These are phyloP conservation scores for Akanthomyces muscarius DNA, from an alignment of 2,329 filamentous ascomycete species.

Conservation along the genomic window DNA sequence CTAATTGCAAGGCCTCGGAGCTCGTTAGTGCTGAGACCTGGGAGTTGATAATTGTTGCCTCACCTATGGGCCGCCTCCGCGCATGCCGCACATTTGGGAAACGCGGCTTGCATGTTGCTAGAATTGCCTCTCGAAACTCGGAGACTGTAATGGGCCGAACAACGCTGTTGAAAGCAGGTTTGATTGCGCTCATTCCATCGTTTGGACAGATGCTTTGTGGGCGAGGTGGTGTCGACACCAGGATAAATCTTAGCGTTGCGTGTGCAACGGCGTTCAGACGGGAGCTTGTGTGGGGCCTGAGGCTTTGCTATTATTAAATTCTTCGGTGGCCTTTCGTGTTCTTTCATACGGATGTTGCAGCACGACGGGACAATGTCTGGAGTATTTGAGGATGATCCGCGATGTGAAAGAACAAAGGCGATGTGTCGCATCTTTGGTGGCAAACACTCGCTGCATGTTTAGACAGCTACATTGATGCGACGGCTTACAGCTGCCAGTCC, in stretches of 20 bases:
- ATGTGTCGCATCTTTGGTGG: not conserved
- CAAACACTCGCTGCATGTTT: not conserved
- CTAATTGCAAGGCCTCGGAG: slow-evolving; percentile 71
- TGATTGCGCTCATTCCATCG: slow-evolving; percentile 32
- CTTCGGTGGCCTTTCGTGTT: not conserved
- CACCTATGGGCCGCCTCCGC: slow-evolving; percentile 41
- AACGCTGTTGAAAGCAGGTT: slow-evolving; percentile 34
- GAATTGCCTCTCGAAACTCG: slow-evolving; percentile 46
- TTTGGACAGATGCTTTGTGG: not conserved
- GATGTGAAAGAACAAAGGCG: not conserved
- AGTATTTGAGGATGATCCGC: not conserved
- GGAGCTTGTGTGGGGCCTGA: slow-evolving; percentile 5
- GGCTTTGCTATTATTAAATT: not conserved
- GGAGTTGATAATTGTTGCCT: slow-evolving; percentile 16
- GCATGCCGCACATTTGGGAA: slow-evolving; percentile 39
- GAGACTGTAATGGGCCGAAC: slow-evolving; percentile 34
- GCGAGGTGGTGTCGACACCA: not conserved
- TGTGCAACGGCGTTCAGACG: not conserved
- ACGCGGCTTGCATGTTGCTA: slow-evolving; percentile 46
- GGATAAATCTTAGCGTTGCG: not conserved
- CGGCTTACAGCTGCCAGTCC: not conserved
- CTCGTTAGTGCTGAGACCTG: not conserved
- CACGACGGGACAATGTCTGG: not conserved
- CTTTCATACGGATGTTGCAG: not conserved
- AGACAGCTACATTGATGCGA: not conserved